Evolutionary conservation across 2,329 filamentous ascomycete genomes (phyloP), one percentile per base, ranked within the genome.

Genomic region (Claviceps cyperi): DNA sequence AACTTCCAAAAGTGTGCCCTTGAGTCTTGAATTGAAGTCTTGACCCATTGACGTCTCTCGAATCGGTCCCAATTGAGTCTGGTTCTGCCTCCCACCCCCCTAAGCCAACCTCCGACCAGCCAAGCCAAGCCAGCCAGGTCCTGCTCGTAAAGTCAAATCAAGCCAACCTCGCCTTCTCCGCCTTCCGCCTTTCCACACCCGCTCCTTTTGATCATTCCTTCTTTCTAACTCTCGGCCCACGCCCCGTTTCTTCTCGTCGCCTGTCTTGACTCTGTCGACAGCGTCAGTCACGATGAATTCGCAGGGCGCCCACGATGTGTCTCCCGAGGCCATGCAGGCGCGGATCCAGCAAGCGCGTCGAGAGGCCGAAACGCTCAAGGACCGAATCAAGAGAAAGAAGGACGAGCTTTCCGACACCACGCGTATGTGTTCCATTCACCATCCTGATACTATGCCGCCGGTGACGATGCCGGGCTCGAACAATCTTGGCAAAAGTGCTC

Each of bases 381-480:
- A 97, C 69, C 84, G 87, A 70, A 97, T 97, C 81, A 97, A 96
- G 84, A 83, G 90, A 72, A 95, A 94, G 82, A 97, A 97, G 85
- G 92, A 98, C 80, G 92, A 97, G 73, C 80, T 98, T 61, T 91
- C 91, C 66, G 92, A 98, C 71, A 94, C 90, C 56, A 94, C 90
- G 65, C 84, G 92, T 98, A 82, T 80, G 91, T 78, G 55, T 55
- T 49, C 53, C 50, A 53, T 51, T 53, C 52, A 51, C 40, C n/a
- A 22, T 28, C 21, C 47, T 43, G 46, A 41, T 38, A 17, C 15
- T 32, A 32, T 32, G 9, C 28, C 9, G 28, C 28, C 28, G 28
- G 28, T 4, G 28, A 32, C 9, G 28, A 32, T 32, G 28, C 28
- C 28, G 28, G 28, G 1, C 8, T 11, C 28, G 9, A 32, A 32